Evolutionary conservation across 2,329 filamentous ascomycete species (phyloP), one percentile per base, ranked within the genome.

Genomic region (Davidsoniella eucalypti): DNA sequence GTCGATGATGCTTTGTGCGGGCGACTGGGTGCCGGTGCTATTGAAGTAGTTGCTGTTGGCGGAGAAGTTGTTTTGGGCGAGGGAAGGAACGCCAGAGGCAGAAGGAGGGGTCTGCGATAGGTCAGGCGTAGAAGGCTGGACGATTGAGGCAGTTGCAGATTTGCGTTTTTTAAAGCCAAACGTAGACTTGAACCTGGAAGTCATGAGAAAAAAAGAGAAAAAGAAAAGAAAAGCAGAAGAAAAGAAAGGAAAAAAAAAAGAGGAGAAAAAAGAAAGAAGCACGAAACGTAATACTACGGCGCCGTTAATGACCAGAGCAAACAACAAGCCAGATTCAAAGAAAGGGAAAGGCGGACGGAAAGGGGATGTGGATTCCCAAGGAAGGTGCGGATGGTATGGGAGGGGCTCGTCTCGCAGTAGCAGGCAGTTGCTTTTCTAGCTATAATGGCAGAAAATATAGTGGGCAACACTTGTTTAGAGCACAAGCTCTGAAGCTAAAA

Each of bases 141-240:
- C 75, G 65, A 72, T 77, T 64, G 73, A 41, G 40, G 45, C 71
- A 60, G 72, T 37, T 51, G 49, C 72, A 61, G 80, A 82, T 72
- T 80, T 84, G 67, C 83, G 80, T 76, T 84, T 85, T 69, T 81
- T 82, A 72, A 85, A 83, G 69, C 83, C 81, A 70, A 87, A 75
- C 73, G 76, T 66, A 86, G 78, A 68, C 82, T 79, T 65, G 78
- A 76, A 72, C 77, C 84, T 76, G 73, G 79, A 84, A 75, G 76
- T 84, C 80, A 84, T 84, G 49, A 37, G 53, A 43, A 42, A 25
- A 43, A 45, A 72, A 67, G 70, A 67, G 59, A 54, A 58, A 58
- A 56, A 56, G 56, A 58, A 51, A 56, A 54, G 56, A 54, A 47
- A 54, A 55, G 55, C 52, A 54, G 49, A 52, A 49, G 39, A 64